These are phyloP conservation scores for Agastache rugosa DNA, from an alignment of 257 asterid genomes.

Conservation along the genomic window DNA sequence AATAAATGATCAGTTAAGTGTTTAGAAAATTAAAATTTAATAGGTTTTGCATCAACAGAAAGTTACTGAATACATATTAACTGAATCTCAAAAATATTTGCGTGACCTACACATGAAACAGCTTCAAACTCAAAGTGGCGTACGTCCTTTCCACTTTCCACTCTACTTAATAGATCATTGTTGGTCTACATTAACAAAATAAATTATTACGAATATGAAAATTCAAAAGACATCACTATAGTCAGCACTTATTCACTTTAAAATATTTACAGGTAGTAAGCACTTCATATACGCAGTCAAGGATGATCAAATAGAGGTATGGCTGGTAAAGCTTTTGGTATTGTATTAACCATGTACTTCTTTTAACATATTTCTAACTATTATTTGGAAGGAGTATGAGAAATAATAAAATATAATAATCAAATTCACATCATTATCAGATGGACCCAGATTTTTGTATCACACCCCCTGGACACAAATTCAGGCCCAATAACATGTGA, in stretches of 20 bases:
- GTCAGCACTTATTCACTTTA: constrained; percentile 12
- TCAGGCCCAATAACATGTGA: no score
- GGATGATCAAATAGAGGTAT: constrained; percentile 14
- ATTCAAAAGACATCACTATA: constrained; percentile 19
- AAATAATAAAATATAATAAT: background rate
- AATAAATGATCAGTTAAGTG: constrained; percentile 23
- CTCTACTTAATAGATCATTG: constrained; percentile 58
- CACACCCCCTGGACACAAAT: no score
- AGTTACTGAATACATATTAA: constrained; percentile 21
- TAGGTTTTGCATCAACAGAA: background rate
- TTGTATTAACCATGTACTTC: background rate
- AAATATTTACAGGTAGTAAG: constrained; percentile 27
- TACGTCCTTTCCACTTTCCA: constrained; percentile 76
- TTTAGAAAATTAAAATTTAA: background rate
- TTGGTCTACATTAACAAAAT: constrained; percentile 53
- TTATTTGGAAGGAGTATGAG: background rate
- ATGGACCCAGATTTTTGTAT: background rate
- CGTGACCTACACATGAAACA: constrained; percentile 84
- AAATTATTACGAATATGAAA: constrained; percentile 15
- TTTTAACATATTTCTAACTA: constrained; percentile 4
- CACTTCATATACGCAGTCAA: background rate
- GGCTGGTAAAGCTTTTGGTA: background rate
- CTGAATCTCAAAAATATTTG: constrained; percentile 27
- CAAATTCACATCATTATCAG: background rate
- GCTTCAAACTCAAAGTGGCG: constrained; percentile 89